Percentiles rank a stretch among this genome's conserved stretches.
These are phyloP conservation scores for Scheffersomyces quercinus DNA, from an alignment of 1,139 yeast species.

Conservation along the genomic window DNA sequence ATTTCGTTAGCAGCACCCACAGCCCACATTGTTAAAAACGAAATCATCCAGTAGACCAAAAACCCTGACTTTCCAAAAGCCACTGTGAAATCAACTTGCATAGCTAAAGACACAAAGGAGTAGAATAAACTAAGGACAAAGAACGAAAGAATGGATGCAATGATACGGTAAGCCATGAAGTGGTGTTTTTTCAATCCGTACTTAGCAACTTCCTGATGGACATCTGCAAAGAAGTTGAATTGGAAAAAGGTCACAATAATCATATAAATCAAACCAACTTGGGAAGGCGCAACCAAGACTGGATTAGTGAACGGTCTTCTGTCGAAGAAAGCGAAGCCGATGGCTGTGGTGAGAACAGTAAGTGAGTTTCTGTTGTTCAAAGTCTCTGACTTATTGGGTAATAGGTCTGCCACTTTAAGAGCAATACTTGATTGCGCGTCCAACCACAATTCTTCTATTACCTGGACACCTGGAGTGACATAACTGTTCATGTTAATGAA, in stretches of 20 bases:
- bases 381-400: constrained; percentile 10
- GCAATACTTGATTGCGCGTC: constrained; percentile 6
- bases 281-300: constrained; percentile 61
- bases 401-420: constrained; percentile 2
- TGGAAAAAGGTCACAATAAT: constrained; percentile 61
- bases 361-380: constrained; percentile 16
- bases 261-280: constrained; percentile 75
- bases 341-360: constrained; percentile 31
- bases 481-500: constrained; percentile 28
- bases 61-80: constrained; percentile 46
- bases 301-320: constrained; percentile 51
- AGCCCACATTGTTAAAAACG: constrained; percentile 43
- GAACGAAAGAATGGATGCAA: constrained; percentile 30
- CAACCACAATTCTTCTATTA: constrained; percentile 22
- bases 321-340: constrained; percentile 44
- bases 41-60: constrained; percentile 46
- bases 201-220: constrained; percentile 13
- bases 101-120: constrained; percentile 42
- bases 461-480: constrained; percentile 24
- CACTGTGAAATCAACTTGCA: constrained; percentile 41
- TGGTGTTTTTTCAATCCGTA: constrained; percentile 30
- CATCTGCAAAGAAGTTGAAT: constrained; percentile 13
- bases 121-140: constrained; percentile 38
- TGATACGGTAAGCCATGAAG: constrained; percentile 32
- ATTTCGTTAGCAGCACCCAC: constrained; percentile 46